These are phyloP conservation scores for Lasiodiplodia sp. DNA, from an alignment of 2,329 filamentous ascomycete species.

Conservation along the genomic window DNA sequence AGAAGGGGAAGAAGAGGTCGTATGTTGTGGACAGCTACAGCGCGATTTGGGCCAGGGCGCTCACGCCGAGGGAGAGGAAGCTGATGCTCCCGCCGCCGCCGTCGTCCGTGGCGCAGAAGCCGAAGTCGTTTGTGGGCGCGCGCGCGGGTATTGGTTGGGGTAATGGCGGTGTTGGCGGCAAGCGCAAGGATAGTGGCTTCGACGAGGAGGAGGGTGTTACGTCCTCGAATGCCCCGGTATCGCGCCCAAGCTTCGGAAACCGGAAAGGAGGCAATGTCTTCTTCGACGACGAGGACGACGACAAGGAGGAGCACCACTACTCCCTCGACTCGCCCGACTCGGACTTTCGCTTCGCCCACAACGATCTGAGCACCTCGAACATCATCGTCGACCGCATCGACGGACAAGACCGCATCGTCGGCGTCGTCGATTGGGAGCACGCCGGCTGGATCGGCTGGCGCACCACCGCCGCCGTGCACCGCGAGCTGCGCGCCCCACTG, in stretches of 20 bases:
- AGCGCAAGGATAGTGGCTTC: slow-evolving; percentile 6
- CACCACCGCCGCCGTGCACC: slow-evolving; percentile 30
- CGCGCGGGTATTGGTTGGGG: slow-evolving; percentile 6
- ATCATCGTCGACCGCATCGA: slow-evolving; percentile 30
- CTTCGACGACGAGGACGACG: not conserved
- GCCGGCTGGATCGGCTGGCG: slow-evolving; percentile 33
- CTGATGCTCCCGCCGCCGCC: slow-evolving; percentile 23
- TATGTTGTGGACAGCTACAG: slow-evolving; percentile 24
- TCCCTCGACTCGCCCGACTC: not conserved
- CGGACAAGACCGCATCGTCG: slow-evolving; percentile 26
- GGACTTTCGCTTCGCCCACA: slow-evolving; percentile 32
- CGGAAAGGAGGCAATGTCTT: not conserved
- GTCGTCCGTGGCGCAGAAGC: not conserved
- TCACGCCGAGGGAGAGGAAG: slow-evolving; percentile 17
- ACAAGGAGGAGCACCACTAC: not conserved
- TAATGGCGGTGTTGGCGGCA: not conserved
- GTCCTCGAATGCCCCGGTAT: not conserved
- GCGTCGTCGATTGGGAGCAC: slow-evolving; percentile 34
- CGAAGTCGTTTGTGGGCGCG: not conserved
- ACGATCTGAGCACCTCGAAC: slow-evolving; percentile 32
- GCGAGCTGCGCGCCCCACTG: slow-evolving; percentile 25
- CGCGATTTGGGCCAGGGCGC: slow-evolving; percentile 21
- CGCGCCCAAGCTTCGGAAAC: not conserved
- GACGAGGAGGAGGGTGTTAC: not conserved
- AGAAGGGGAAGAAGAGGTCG: not conserved